A percentile compares a stretch with the other conserved stretches of the same genome.
These are phyloP conservation scores for Paxillus ammoniavirescens DNA, from an alignment of 768 basidiomycete species.

Conservation along the genomic window DNA sequence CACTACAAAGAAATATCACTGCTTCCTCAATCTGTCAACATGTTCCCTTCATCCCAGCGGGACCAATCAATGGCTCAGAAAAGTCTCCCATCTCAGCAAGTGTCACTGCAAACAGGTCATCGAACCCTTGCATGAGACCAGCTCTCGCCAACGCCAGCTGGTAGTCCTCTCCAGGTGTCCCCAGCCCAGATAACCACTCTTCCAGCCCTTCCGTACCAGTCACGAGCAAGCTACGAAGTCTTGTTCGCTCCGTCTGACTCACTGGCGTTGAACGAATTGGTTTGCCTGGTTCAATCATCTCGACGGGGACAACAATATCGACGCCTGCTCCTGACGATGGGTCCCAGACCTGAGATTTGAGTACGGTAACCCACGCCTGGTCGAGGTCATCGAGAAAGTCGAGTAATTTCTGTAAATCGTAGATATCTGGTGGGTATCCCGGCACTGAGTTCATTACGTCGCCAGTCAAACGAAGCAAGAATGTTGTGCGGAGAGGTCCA, in stretches of 20 bases:
- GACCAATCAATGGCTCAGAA: slow-evolving; percentile 23
- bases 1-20: not conserved
- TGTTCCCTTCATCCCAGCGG: slow-evolving; percentile 17
- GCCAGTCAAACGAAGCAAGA: slow-evolving; percentile 70
- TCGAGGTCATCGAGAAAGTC: slow-evolving; percentile 75
- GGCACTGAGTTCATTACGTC: slow-evolving; percentile 60
- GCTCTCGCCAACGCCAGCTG: slow-evolving; percentile 43
- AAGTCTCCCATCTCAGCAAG: slow-evolving; percentile 59
- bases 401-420: slow-evolving; percentile 50
- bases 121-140: slow-evolving; percentile 60
- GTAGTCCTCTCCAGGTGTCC: slow-evolving; percentile 26
- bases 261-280: slow-evolving; percentile 44
- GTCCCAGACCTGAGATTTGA: slow-evolving; percentile 69
- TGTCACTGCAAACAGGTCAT: slow-evolving; percentile 61
- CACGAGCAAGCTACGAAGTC: slow-evolving; percentile 66
- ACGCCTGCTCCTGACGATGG: slow-evolving; percentile 39
- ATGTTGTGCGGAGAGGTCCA: slow-evolving; percentile 59
- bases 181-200: slow-evolving; percentile 56
- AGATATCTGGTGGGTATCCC: slow-evolving; percentile 53
- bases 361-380: slow-evolving; percentile 67
- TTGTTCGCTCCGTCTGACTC: slow-evolving; percentile 69
- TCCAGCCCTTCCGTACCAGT: slow-evolving; percentile 59
- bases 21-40: slow-evolving; percentile 14
- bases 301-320: slow-evolving; percentile 43
- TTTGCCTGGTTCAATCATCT: slow-evolving; percentile 25